These are phyloP conservation scores for Arthrobotrys pseudoclavata DNA, from an alignment of 2,329 filamentous ascomycete genomes.

Conservation along the genomic window DNA sequence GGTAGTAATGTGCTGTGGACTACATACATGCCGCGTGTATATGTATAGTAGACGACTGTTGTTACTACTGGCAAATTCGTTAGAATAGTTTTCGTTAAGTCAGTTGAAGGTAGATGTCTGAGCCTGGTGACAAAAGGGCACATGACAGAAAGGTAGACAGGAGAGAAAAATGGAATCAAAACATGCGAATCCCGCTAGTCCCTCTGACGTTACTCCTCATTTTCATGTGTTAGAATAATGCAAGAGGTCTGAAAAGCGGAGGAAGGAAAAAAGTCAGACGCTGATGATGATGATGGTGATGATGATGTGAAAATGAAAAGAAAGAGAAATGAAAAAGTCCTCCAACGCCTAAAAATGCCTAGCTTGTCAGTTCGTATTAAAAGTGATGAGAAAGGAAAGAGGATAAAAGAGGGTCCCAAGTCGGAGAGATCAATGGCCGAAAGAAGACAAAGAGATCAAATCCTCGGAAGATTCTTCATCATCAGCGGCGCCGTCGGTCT, in stretches of 20 bases:
- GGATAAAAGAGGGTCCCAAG: neutral
- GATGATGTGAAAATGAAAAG: neutral
- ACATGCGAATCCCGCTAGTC: neutral
- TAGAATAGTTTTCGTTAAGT: neutral
- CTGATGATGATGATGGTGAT: neutral
- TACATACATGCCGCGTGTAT: conserved; percentile 24
- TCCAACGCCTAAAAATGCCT: conserved; percentile 25
- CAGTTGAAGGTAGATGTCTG: neutral
- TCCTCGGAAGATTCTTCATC: conserved; percentile 51
- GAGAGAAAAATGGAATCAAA: neutral
- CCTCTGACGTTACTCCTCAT: neutral
- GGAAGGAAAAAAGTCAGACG: neutral
- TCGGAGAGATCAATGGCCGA: conserved; percentile 3
- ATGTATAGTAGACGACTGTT: conserved; percentile 11
- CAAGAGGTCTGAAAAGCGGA: neutral
- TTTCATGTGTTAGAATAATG: neutral
- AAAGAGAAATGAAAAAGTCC: neutral
- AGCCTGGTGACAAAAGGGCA: neutral
- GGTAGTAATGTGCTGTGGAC: conserved; percentile 6
- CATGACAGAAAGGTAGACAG: neutral
- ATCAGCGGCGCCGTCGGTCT: conserved; percentile 54
- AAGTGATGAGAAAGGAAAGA: neutral
- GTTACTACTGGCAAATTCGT: conserved; percentile 20
- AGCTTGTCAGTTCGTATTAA: neutral
- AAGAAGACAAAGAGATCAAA: conserved; percentile 53